These are phyloP conservation scores for Aspergillus piperis DNA, from an alignment of 2,329 filamentous ascomycete species.

Conservation along the genomic window DNA sequence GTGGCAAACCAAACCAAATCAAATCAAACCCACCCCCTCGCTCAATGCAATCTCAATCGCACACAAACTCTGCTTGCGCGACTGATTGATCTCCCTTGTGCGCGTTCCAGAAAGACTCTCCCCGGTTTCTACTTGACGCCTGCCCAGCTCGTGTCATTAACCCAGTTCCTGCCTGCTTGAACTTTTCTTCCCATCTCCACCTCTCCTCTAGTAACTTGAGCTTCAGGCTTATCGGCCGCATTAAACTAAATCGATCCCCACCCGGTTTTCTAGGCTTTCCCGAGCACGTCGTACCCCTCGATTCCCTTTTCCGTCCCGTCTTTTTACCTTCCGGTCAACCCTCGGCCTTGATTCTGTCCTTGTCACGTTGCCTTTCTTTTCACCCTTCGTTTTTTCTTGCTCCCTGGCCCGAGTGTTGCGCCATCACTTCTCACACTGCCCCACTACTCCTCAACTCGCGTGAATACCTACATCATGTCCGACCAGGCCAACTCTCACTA, in stretches of 20 bases:
- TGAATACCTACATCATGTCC: conserved; percentile 27
- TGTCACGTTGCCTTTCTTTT: not conserved
- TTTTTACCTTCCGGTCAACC: conserved; percentile 5
- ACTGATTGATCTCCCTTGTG: not conserved
- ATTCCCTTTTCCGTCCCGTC: conserved; percentile 6
- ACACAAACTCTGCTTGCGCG: not conserved
- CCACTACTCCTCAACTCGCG: not conserved
- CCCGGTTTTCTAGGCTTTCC: conserved; percentile 14
- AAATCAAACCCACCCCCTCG: not conserved
- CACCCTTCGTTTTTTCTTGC: conserved; percentile 6
- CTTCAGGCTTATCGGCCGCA: conserved; percentile 18
- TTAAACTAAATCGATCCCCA: conserved; percentile 17
- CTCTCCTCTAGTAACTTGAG: not conserved
- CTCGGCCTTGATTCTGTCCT: conserved; percentile 8
- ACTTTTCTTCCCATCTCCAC: not conserved
- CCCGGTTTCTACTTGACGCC: not conserved
- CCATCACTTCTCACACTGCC: conserved; percentile 4
- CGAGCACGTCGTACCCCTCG: conserved; percentile 10
- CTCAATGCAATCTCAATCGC: not conserved
- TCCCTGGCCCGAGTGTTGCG: conserved; percentile 3
- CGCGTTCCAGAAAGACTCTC: not conserved
- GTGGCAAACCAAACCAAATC: not conserved
- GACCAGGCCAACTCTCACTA: conserved; percentile 29
- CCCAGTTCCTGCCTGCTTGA: not conserved
- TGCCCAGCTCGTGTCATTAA: not conserved